phyloP scores from a whole-genome alignment of 768 basidiomycete species.

The Boletellus ananas region DNA sequence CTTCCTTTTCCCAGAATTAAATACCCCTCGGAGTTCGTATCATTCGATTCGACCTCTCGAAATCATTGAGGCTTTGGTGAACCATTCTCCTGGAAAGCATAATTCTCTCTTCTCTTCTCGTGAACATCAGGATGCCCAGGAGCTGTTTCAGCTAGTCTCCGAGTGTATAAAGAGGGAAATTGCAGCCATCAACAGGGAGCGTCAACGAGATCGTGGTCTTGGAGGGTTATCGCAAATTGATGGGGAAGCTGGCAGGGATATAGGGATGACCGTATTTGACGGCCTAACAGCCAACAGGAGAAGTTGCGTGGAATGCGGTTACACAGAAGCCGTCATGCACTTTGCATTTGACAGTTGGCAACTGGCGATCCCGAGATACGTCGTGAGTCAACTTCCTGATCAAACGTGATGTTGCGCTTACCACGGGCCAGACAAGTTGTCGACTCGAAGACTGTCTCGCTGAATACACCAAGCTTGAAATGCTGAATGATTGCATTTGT shows the following conservation, averaged over 20 bases:
- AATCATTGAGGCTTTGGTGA: slow-evolving; percentile 67
- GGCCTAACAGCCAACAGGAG: slow-evolving; percentile 87
- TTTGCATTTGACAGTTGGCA: slow-evolving; percentile 87
- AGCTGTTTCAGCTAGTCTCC: slow-evolving; percentile 91
- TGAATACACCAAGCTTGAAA: slow-evolving; percentile 86
- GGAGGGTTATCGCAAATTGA: slow-evolving; percentile 44
- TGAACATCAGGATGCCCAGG: slow-evolving; percentile 98
- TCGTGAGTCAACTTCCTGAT: slow-evolving; percentile 41
- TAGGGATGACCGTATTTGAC: slow-evolving; percentile 75
- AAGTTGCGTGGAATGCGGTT: slow-evolving; percentile 86
- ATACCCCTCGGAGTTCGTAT: slow-evolving; percentile 55
- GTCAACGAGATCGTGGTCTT: slow-evolving; percentile 65
- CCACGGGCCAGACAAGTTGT: slow-evolving; percentile 49
- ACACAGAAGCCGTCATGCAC: slow-evolving; percentile 92
- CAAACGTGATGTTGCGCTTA: slow-evolving; percentile 8
- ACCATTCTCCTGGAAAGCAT: slow-evolving; percentile 48
- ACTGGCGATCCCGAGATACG: slow-evolving; percentile 62
- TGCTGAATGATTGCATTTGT: slow-evolving; percentile 89
- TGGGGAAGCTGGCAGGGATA: slow-evolving; percentile 31
- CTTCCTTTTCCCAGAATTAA: slow-evolving; percentile 46
- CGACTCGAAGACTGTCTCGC: slow-evolving; percentile 78
- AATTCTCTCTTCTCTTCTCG: slow-evolving; percentile 77
- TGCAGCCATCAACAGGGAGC: slow-evolving; percentile 67
- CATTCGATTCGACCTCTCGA: slow-evolving; percentile 66
- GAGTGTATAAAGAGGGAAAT: slow-evolving; percentile 87